Percentiles rank a stretch among this genome's conserved stretches.
Conservation (phyloP, 1,139 yeast species). For the Hemisphaericaspora xylofermentans region DNA sequence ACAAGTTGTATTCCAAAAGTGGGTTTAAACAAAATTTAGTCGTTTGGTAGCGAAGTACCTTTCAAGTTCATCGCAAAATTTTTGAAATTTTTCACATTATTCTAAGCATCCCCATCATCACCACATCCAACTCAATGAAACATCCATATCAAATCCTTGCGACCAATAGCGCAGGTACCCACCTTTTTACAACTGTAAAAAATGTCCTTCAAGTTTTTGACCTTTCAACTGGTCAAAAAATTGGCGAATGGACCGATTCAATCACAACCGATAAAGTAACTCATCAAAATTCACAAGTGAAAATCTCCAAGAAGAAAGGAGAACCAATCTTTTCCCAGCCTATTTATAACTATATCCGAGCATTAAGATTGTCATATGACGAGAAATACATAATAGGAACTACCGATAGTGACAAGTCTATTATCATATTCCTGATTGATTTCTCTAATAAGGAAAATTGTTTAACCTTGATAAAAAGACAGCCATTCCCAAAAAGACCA, state of each 20-base stretch:
- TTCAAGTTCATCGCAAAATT: not conserved
- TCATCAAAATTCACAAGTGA: conserved; percentile 48
- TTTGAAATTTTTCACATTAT: not conserved
- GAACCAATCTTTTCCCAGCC: conserved; percentile 42
- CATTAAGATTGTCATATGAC: conserved; percentile 48
- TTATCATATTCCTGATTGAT: conserved; percentile 56
- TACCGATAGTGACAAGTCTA: conserved; percentile 83
- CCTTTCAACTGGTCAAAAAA: conserved; percentile 25
- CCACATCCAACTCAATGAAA: conserved; percentile 37
- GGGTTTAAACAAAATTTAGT: too few species aligned
- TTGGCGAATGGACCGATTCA: conserved; percentile 61
- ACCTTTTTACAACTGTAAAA: conserved; percentile 56
- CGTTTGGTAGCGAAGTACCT: not conserved
- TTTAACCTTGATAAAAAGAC: conserved; percentile 61
- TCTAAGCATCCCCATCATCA: not conserved
- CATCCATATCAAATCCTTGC: conserved; percentile 67
- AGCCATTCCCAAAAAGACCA: conserved; percentile 86
- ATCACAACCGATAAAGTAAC: conserved; percentile 10
- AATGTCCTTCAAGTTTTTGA: conserved; percentile 55
- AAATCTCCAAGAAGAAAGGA: conserved; percentile 12
- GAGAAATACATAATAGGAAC: conserved; percentile 62
- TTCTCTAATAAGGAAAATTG: conserved; percentile 27
- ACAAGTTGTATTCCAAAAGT: not conserved
- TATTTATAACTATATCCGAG: conserved; percentile 63
- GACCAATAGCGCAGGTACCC: conserved; percentile 40